Conservation (phyloP, 2,329 filamentous ascomycete genomes). For the Fusarium sp. region DNA sequence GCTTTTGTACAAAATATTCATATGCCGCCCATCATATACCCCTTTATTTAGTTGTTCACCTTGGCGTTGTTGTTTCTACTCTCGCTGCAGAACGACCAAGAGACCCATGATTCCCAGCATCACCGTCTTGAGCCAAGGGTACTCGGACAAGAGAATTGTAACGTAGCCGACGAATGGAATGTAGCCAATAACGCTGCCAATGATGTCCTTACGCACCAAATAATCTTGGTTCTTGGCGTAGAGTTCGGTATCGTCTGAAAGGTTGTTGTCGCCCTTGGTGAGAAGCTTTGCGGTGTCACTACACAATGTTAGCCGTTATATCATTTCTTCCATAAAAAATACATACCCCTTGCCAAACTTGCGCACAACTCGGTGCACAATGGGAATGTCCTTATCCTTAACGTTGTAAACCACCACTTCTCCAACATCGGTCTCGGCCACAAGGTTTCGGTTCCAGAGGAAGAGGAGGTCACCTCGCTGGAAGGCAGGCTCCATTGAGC, state of each 20-base stretch:
- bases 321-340: no score
- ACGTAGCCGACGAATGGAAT: constrained; percentile 97
- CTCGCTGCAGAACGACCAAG: constrained; percentile 90
- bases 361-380: constrained; percentile 92
- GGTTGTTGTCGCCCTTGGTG: constrained; percentile 98
- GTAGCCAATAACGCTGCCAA: constrained; percentile 91
- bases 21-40: background rate
- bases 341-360: constrained; percentile 71
- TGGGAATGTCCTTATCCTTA: constrained; percentile 93
- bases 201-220: constrained; percentile 87
- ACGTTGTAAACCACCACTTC: constrained; percentile 80
- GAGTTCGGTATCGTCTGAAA: constrained; percentile 87
- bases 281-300: constrained; percentile 76
- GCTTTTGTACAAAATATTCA: constrained; percentile 5
- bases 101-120: constrained; percentile 96
- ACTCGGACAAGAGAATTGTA: constrained; percentile 93
- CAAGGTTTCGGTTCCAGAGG: constrained; percentile 77
- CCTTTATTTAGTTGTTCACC: background rate
- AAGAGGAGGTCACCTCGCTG: constrained; percentile 81
- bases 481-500: constrained; percentile 87
- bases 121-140: constrained; percentile 96
- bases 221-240: constrained; percentile 90
- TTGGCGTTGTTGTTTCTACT: constrained; percentile 61
- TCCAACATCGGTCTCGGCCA: constrained; percentile 66
- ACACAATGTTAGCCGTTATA: constrained; percentile 13